These are phyloP conservation scores for Xylaria longipes DNA, from an alignment of 495 filamentous ascomycete genomes.

Conservation along the genomic window DNA sequence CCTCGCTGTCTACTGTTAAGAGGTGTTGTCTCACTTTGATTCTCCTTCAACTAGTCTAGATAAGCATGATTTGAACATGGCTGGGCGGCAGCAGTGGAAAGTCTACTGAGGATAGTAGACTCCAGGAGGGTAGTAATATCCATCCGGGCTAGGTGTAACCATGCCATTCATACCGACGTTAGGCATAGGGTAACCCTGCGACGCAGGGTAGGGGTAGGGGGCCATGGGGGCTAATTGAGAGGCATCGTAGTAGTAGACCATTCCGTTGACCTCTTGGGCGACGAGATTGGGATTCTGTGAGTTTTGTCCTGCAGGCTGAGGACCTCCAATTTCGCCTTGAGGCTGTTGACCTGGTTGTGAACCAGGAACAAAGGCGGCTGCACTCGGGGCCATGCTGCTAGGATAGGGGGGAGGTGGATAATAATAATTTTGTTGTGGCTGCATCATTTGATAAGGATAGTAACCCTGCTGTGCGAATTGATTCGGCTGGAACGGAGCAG, in stretches of 20 bases:
- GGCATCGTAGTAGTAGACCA: slow-evolving; percentile 92
- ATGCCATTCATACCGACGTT: slow-evolving; percentile 77
- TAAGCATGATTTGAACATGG: background rate
- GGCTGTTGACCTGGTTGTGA: slow-evolving; percentile 59
- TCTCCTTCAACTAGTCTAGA: background rate
- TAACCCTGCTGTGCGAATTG: slow-evolving; percentile 67
- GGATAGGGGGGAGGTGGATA: slow-evolving; percentile 64
- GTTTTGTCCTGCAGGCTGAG: slow-evolving; percentile 48
- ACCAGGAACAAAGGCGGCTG: slow-evolving; percentile 64
- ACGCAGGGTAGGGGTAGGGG: slow-evolving; percentile 55
- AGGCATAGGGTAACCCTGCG: slow-evolving; percentile 59
- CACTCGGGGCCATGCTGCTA: slow-evolving; percentile 57
- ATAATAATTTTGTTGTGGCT: slow-evolving; percentile 62
- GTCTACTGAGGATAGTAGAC: slow-evolving; percentile 68
- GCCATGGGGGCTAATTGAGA: slow-evolving; percentile 68
- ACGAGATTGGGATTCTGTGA: slow-evolving; percentile 69
- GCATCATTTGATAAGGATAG: slow-evolving; percentile 63
- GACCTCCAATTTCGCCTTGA: slow-evolving; percentile 50
- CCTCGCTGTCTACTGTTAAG: background rate
- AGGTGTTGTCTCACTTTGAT: background rate
- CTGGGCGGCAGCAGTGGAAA: background rate
- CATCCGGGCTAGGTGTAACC: slow-evolving; percentile 73
- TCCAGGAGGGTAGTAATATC: slow-evolving; percentile 76
- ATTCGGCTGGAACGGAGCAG: slow-evolving; percentile 87
- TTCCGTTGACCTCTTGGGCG: slow-evolving; percentile 91